These are phyloP conservation scores for Neurospora tetraspora DNA, from an alignment of 495 filamentous ascomycete genomes.

Conservation along the genomic window DNA sequence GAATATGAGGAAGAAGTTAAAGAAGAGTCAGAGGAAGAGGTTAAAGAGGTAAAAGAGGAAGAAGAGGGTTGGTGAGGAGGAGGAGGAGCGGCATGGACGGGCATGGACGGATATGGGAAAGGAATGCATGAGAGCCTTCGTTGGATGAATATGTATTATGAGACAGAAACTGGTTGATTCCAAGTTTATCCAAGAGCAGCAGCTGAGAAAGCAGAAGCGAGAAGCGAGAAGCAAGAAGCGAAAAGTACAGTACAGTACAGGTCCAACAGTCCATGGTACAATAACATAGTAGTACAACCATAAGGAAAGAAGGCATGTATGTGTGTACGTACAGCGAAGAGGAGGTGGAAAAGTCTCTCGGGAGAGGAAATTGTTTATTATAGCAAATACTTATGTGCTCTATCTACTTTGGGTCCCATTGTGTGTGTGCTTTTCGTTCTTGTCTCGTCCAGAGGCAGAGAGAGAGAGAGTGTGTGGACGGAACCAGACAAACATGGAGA, in stretches of 20 bases:
- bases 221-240: neutral
- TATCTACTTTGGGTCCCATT: too few species aligned
- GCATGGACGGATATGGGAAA: too few species aligned
- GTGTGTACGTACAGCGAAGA: too few species aligned
- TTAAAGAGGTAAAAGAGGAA: neutral
- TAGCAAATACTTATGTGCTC: too few species aligned
- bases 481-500: too few species aligned
- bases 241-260: neutral
- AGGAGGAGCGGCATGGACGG: neutral
- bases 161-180: neutral
- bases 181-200: neutral
- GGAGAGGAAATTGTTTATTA: too few species aligned
- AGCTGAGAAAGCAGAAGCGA: too few species aligned
- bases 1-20: neutral
- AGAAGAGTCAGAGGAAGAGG: neutral
- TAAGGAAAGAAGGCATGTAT: neutral
- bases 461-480: too few species aligned
- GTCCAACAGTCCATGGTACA: neutral
- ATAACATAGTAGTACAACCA: neutral
- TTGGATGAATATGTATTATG: neutral
- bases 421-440: too few species aligned
- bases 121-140: neutral
- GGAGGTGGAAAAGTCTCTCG: too few species aligned
- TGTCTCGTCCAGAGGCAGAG: too few species aligned
- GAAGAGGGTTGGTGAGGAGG: too few species aligned